Evolutionary conservation across 805 yeast genomes (phyloP), one percentile per base, ranked within the genome.

Genomic region (Sungouiozyma intestinalis): DNA sequence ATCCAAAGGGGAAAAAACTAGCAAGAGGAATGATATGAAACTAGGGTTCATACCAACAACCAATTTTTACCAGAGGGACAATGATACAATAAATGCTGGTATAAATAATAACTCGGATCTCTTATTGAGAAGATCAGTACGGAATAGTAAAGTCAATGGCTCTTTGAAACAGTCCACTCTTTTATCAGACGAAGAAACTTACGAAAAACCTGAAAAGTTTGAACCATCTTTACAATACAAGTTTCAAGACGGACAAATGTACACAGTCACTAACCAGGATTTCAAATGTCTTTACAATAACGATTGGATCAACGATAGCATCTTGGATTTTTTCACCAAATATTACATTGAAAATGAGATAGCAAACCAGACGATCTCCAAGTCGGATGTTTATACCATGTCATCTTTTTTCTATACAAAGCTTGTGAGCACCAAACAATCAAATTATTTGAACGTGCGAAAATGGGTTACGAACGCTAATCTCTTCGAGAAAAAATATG

Each of bases 221-320:
- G 54, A 60, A 21, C 79, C 78, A 27, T 53, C 63, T 4, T 58
- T 83, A 39, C 67, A 65, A 27, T 70, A 74, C 48, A 63, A 62
- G 15, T 79, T 86, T 51, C 57, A 63, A 19, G 81, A 78, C 50
- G 73, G 72, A 4, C 70, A 75, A 34, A 59, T 64, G 1, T 72
- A 83, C 48, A 71, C 72, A 3, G 72, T 90, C 7, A 69, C 78
- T 1, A 72, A 76, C 45, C 69, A 74, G 33, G 98, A 92, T 56
- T 85, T 83, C 58, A 76, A 75, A 47, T 82, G 96, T 36, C 68
- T 90, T 8, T 78, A 79, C 54, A 80, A 81, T 44, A 79, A 79
- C 38, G 85, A 83, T 47, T 90, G 95, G 88, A 75, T 92, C 39
- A 90, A 92, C 63, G 98, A 92, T 55, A 74, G 82, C 0, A 67